Evolutionary conservation across 1,139 yeast genomes (phyloP).

Genomic region (Candida dubliniensis): DNA sequence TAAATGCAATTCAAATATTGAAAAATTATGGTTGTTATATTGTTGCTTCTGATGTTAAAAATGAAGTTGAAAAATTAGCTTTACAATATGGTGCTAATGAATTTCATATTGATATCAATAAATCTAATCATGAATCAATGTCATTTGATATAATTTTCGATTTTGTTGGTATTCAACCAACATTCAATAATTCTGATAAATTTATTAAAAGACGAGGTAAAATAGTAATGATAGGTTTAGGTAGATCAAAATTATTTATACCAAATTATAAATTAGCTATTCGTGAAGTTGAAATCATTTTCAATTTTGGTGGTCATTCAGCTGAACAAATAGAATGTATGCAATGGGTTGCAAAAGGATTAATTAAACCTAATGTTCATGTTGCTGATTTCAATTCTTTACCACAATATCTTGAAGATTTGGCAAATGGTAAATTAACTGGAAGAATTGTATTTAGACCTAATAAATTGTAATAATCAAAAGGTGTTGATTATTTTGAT

Average conservation of each 20-base stretch:
- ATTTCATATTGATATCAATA: slow-evolving; percentile 33
- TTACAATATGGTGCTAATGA: slow-evolving; percentile 44
- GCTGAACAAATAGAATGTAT: slow-evolving; percentile 46
- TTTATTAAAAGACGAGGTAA: slow-evolving; percentile 40
- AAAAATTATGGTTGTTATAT: slow-evolving; percentile 40
- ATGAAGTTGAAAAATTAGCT: slow-evolving; percentile 31
- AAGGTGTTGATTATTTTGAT: too few relatives aligned
- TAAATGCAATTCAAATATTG: slow-evolving; percentile 50
- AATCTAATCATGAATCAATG: slow-evolving; percentile 28
- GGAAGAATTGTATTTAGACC: slow-evolving; percentile 50
- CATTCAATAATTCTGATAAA: slow-evolving; percentile 34
- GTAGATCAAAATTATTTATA: slow-evolving; percentile 30
- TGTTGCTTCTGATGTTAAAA: slow-evolving; percentile 42
- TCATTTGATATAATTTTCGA: slow-evolving; percentile 45
- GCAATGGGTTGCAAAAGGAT: slow-evolving; percentile 44
- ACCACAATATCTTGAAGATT: slow-evolving; percentile 35
- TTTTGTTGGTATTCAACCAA: slow-evolving; percentile 44
- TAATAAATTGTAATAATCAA: slow-evolving; percentile 11
- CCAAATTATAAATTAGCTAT: slow-evolving; percentile 39
- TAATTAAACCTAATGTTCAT: slow-evolving; percentile 38
- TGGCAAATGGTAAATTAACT: slow-evolving; percentile 39
- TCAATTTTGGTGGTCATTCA: slow-evolving; percentile 49
- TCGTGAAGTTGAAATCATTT: slow-evolving; percentile 42
- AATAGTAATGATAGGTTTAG: slow-evolving; percentile 47
- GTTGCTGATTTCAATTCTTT: slow-evolving; percentile 35